Base-by-base conservation (phyloP, 441 rosid species). In the Euphorbia corollata region DNA sequence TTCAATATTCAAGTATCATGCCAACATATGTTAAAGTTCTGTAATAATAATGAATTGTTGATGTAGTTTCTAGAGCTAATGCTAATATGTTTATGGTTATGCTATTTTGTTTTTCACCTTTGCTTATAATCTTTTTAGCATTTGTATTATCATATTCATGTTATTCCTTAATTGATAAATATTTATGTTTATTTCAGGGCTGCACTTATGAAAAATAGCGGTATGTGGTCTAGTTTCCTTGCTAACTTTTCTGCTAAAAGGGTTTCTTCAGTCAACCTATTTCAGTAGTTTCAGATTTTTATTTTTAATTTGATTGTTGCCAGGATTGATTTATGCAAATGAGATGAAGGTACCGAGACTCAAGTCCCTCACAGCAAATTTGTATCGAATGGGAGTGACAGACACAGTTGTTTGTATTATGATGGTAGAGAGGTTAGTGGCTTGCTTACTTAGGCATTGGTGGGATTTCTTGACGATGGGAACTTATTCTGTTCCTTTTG, bases 361-460 rank as follows among this genome's bases (percentile, higher is more conserved):
- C 11, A 91, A 85, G 83, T 89, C 99, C 59, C 85, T 94, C 1
- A 81, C 96, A 71, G 97, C 96, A 71, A 94, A 91, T 88, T 79
- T 94, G 78, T 88, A 89, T 79, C 92, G 96, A 48, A 86, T 91
- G 97, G 99, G 97, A n/a, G 97, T 91, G 68, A 89, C 97, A 51
- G 91, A 94, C 84, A 85, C 96, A 67, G 71, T 94, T 59, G 91
- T 91, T 70, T 88, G 90, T 74, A 91, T 85, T 94, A 86, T 74
- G 98, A 94, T 70, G 99, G 99, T 64, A 88, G 87, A 77, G 96
- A 94, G 94, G 99, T 94, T 65, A 73, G 93, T 72, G 62, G 72
- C 68, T 54, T 71, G 45, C 54, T 68, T 24, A 57, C 24, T 63
- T 19, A 10, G 10, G 18, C 32, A 18, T 20, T 53, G 27, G 57